Base-by-base conservation (phyloP, 2,329 filamentous ascomycete genomes). In the Alternaria alternata region DNA sequence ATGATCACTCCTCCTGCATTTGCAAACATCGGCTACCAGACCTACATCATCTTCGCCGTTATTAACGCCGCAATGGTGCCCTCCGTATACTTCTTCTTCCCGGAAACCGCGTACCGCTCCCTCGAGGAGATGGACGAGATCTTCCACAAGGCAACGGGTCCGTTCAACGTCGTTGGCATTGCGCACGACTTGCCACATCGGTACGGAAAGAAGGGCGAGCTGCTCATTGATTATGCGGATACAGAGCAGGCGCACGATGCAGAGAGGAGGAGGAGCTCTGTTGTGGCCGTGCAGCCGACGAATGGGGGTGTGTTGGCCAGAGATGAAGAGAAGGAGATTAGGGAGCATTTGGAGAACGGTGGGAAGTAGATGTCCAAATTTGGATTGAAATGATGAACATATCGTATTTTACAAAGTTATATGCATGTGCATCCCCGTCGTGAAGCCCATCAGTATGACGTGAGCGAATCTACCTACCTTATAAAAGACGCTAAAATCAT, bases 1-100 rank as follows among this genome's bases (percentile, higher is more conserved):
- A 88, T 89, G 84, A 86, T 90, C 51, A 88, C 87, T 0, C 88
- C 87, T 0, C 82, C 86, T 7, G 85, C 87, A 5, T 87, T 90
- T 63, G 75, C 79, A 8, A 85, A 81, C 59, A 87, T 88, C 59
- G 75, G 78, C 0, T 87, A 85, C 67, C 76, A 81, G 61, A 87
- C 85, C 3, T 88, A 87, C 69, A 81, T 86, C 51, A 84, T 86
- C 64, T 86, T 86, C 61, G 84, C 83, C 26, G 83, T 84, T 38
- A 87, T 83, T 62, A 87, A 87, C 69, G 84, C 83, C 16, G 79
- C 80, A 65, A 86, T 86, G 69, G 79, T 87, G 18, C 85, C 86
- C 0, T 80, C 83, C 7, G 82, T 85, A 48, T 88, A 87, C 77
- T 85, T 87, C 76, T 87, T 88, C 80, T 88, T 86, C 72, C 86